Conservation (phyloP, 768 basidiomycete genomes). For the Russula sp. region DNA sequence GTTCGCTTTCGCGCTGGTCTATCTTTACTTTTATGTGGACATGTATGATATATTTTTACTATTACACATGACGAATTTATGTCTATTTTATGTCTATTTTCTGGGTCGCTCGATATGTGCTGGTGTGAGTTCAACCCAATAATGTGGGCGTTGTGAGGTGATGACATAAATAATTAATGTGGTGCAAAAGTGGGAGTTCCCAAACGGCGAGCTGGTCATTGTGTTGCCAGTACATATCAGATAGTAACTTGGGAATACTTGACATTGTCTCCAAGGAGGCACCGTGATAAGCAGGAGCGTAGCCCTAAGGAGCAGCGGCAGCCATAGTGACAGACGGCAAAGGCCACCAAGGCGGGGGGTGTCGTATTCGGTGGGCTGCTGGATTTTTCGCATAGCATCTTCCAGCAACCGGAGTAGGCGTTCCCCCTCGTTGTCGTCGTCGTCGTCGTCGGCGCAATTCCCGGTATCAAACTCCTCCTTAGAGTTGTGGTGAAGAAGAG, state of each 20-base stretch:
- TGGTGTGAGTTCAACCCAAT: background rate
- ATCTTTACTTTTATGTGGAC: background rate
- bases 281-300: background rate
- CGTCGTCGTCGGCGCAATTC: background rate
- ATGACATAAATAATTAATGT: background rate
- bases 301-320: background rate
- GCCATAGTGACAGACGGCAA: background rate
- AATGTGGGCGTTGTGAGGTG: background rate
- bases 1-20: background rate
- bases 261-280: background rate
- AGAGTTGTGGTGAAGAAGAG: too few species aligned
- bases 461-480: too few species aligned
- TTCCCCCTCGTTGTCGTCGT: slow-evolving; percentile 2
- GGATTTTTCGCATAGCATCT: slow-evolving; percentile 21
- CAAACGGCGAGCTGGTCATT: background rate
- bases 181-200: background rate
- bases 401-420: slow-evolving; percentile 20
- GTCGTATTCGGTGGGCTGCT: too few species aligned
- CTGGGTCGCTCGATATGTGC: background rate
- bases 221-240: slow-evolving; percentile 3
- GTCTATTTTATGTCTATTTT: background rate
- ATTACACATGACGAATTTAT: slow-evolving; percentile 5
- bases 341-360: background rate
- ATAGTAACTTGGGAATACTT: slow-evolving; percentile 3
- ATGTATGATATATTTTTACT: slow-evolving; percentile 14